phyloP scores from a whole-genome alignment of 345 rosid species.

The Atalantia buxifolia region DNA sequence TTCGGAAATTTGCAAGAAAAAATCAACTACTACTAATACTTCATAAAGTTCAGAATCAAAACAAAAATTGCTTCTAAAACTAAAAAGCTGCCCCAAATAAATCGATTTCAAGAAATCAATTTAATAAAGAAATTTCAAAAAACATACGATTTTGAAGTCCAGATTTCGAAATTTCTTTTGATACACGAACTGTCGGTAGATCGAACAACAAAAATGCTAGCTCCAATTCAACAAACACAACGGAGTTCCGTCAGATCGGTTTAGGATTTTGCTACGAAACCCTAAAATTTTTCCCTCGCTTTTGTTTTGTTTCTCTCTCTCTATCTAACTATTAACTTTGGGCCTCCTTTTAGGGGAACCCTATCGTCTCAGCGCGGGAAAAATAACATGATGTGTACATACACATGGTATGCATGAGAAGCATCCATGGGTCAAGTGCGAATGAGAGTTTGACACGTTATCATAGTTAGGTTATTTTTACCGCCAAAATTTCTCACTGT shows the following conservation, averaged over 20 bases:
- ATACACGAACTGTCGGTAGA: background rate
- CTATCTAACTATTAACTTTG: constrained; percentile 14
- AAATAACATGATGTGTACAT: constrained; percentile 12
- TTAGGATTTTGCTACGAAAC: background rate
- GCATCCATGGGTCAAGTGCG: background rate
- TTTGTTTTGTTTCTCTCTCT: constrained; percentile 8
- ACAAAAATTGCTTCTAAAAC: background rate
- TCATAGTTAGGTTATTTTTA: constrained; percentile 6
- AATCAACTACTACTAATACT: background rate
- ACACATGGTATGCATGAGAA: background rate
- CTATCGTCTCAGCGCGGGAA: constrained; percentile 47
- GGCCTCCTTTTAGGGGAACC: constrained; percentile 16
- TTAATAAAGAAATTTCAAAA: background rate
- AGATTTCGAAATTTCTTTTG: background rate
- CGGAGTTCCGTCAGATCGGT: background rate
- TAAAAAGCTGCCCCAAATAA: background rate
- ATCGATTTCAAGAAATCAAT: background rate
- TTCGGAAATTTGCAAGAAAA: too few relatives aligned
- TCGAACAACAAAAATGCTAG: background rate
- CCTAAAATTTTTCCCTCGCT: constrained; percentile 16
- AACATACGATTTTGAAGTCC: background rate
- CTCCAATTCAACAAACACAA: background rate
- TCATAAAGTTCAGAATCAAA: background rate
- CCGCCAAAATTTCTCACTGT: constrained; percentile 41
- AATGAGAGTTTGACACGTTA: constrained; percentile 26